Percentiles rank a stretch among this genome's conserved stretches.
Evolutionary conservation across 2,329 filamentous ascomycete species (phyloP).

Genomic region (Alternaria sp.): DNA sequence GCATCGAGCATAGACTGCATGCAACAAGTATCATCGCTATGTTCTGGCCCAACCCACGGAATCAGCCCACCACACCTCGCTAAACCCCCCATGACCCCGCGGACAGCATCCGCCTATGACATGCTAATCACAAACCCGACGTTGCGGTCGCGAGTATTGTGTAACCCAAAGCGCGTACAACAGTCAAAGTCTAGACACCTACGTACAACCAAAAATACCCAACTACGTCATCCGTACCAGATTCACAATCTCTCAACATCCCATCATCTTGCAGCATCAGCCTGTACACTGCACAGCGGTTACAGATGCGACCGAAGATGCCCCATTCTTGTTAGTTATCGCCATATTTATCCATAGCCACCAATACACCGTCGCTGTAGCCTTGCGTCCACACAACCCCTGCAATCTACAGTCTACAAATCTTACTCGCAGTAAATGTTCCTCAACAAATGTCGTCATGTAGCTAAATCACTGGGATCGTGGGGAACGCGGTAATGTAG

Average conservation of each 20-base stretch:
- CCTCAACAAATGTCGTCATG: constrained; percentile 1
- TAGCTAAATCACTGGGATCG: constrained; percentile 5
- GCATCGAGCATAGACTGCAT: not conserved
- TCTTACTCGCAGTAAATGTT: constrained; percentile 3
- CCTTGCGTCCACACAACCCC: constrained; percentile 1
- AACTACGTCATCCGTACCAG: not conserved
- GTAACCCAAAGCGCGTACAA: constrained; percentile 1
- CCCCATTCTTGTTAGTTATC: not conserved
- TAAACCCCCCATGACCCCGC: not conserved
- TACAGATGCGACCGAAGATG: not conserved
- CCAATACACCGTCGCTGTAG: not conserved
- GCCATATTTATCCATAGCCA: not conserved
- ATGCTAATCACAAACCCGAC: not conserved
- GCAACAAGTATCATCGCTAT: not conserved
- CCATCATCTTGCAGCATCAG: not conserved
- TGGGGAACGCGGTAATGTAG: constrained; percentile 6
- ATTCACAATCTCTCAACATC: not conserved
- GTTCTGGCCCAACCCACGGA: not conserved
- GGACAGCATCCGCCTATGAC: not conserved
- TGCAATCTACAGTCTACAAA: not conserved
- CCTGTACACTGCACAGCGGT: not conserved
- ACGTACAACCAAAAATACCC: not conserved
- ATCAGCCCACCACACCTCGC: constrained; percentile 9
- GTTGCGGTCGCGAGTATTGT: not conserved
- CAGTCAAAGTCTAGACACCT: not conserved